Base-by-base conservation (phyloP, 2,329 filamentous ascomycete species). In the Diaporthe sp. region DNA sequence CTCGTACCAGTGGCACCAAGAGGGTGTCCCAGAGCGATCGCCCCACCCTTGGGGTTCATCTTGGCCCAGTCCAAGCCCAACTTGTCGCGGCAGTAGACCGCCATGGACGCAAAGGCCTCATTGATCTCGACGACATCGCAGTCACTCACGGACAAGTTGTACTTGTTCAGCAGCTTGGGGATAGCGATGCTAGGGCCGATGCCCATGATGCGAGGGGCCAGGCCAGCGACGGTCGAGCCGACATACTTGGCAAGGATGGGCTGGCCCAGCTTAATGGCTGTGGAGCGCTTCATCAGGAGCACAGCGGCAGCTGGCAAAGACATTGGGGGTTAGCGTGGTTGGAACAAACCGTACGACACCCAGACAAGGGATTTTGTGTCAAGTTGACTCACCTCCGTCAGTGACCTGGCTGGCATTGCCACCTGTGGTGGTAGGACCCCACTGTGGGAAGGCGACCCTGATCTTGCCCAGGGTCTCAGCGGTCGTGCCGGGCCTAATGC, bases 81-180 rank as follows among this genome's bases (percentile, higher is more conserved):
- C 77, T 87, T 91, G 80, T 95, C 89, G 72, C 94, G 86, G 85
- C 95, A 98, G 90, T 98, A 98, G 39, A 98, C 96, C 1, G 95
- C 96, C 97, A 98, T 98, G 70, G 94, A 97, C 30, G 96, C 96
- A 81, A 99, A 99, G 1, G 97, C 97, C 89, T 99, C 97, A 87
- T 99, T 99, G 81, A 99, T 86, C 89, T 98, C 97, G 79, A 96
- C 88, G 47, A 98, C 89, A 81, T 99, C 97, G 76, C 97, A 90
- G 79, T 98, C 97, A 74, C 93, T 90, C 71, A 97, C 87, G 32
- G 89, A 90, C 75, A 99, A 85, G 84, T 93, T 92, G 89, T 93
- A 92, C 86, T 97, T 93, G 81, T 85, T 85, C 59, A 99, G 90
- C 39, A 99, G 91, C 90, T 99, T 99, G 77, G 92, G 92, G 77